These are phyloP conservation scores for Fusarium chlamydosporum DNA, from an alignment of 2,329 filamentous ascomycete species.

Conservation along the genomic window DNA sequence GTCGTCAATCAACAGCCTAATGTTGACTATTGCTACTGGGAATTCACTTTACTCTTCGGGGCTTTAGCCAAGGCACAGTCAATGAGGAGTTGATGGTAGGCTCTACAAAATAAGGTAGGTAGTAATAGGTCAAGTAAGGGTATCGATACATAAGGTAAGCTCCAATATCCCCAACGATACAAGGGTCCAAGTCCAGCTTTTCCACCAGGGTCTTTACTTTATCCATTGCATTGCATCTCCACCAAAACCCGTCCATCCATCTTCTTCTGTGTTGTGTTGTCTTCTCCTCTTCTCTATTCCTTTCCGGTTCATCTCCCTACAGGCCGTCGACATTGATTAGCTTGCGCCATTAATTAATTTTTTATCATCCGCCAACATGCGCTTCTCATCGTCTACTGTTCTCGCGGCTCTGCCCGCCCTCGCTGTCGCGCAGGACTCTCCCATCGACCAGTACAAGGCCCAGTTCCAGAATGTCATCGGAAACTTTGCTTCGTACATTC, in stretches of 20 bases:
- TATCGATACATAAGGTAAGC: conserved; percentile 13
- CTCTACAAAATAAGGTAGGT: conserved; percentile 4
- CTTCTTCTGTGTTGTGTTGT: conserved; percentile 35
- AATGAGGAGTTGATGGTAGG: conserved; percentile 4
- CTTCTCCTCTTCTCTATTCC: conserved; percentile 31
- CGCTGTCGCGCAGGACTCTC: conserved; percentile 65
- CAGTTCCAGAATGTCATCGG: conserved; percentile 75
- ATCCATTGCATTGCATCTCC: conserved; percentile 45
- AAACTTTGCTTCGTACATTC: conserved; percentile 68
- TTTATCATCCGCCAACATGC: conserved; percentile 62
- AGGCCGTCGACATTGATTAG: conserved; percentile 12
- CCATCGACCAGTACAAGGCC: conserved; percentile 70
- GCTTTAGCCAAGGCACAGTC: conserved; percentile 3
- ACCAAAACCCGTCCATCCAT: conserved; percentile 39
- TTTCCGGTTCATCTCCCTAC: conserved; percentile 15
- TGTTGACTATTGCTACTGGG: neutral
- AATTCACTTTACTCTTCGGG: neutral
- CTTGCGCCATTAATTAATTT: conserved; percentile 15
- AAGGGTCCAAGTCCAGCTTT: conserved; percentile 48
- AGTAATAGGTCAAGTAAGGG: conserved; percentile 6
- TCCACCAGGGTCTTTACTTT: conserved; percentile 42
- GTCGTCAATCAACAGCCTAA: neutral
- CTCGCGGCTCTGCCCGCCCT: conserved; percentile 70
- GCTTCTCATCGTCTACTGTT: conserved; percentile 66
- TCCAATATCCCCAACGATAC: conserved; percentile 47